Percentiles rank a stretch among this genome's conserved stretches.
Evolutionary conservation across 1,284 basidiomycete genomes (phyloP).

Genomic region (Leccinum subrobustum): DNA sequence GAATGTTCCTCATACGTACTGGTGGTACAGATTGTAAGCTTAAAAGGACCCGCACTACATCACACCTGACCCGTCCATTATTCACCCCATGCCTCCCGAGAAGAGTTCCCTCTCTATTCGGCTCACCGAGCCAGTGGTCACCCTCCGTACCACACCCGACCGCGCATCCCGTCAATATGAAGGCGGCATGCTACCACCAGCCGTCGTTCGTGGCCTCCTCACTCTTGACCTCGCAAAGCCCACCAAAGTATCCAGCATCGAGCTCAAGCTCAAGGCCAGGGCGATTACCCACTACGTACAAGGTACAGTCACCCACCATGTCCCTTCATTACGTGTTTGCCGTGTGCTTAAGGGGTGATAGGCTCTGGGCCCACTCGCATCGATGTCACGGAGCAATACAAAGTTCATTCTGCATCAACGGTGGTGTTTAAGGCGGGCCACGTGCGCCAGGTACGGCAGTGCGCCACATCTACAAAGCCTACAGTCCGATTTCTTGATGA

Average conservation of each 20-base stretch:
- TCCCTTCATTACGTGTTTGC: not conserved
- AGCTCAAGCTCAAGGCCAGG: conserved; percentile 60
- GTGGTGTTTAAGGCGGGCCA: conserved; percentile 69
- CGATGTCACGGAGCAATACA: conserved; percentile 81
- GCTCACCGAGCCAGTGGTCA: conserved; percentile 82
- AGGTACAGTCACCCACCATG: conserved; percentile 45
- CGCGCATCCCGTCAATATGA: conserved; percentile 43
- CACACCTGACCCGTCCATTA: too few species aligned
- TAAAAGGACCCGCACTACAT: conserved; percentile 1
- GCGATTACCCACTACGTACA: conserved; percentile 76
- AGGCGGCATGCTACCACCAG: conserved; percentile 57
- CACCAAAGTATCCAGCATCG: conserved; percentile 85
- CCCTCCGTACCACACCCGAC: conserved; percentile 52
- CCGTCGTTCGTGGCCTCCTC: conserved; percentile 87
- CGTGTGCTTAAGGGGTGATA: conserved; percentile 30
- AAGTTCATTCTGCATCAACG: conserved; percentile 70
- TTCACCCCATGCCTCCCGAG: conserved; percentile 14
- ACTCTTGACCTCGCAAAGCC: conserved; percentile 81
- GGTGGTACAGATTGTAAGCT: not conserved
- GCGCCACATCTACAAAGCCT: conserved; percentile 11
- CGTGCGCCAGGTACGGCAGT: conserved; percentile 1
- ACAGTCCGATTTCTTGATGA: conserved; percentile 12
- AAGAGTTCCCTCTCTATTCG: conserved; percentile 56
- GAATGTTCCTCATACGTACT: not conserved
- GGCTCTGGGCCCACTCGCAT: conserved; percentile 79